Conservation (phyloP, 2,329 filamentous ascomycete genomes). For the Talaromyces sp. region DNA sequence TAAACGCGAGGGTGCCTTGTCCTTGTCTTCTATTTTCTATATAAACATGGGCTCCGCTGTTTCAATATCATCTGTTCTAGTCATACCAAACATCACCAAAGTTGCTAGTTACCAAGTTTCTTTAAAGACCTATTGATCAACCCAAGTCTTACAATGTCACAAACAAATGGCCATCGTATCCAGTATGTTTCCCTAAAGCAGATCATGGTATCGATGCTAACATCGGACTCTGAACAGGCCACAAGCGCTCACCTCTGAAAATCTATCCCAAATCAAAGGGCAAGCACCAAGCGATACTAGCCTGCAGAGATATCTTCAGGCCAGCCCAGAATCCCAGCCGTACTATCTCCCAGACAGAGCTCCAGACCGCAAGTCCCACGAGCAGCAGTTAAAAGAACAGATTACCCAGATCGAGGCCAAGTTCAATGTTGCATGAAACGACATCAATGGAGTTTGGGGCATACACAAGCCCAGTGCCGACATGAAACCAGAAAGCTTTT, state of each 20-base stretch:
- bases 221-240: not conserved
- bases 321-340: not conserved
- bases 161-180: not conserved
- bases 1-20: not conserved
- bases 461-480: not conserved
- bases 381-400: not conserved
- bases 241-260: not conserved
- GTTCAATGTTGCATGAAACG: not conserved
- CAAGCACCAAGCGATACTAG: not conserved
- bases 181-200: slow-evolving; percentile 1
- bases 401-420: not conserved
- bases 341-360: slow-evolving; percentile 2
- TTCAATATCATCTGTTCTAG: not conserved
- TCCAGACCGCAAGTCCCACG: not conserved
- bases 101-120: not conserved
- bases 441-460: not conserved
- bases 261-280: not conserved
- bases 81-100: not conserved
- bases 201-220: not conserved
- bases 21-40: not conserved
- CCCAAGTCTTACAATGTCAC: not conserved
- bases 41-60: not conserved
- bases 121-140: not conserved
- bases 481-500: not conserved
- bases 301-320: not conserved